Conservation (phyloP, 1,284 basidiomycete species). For the Taiwanofungus camphoratus region DNA sequence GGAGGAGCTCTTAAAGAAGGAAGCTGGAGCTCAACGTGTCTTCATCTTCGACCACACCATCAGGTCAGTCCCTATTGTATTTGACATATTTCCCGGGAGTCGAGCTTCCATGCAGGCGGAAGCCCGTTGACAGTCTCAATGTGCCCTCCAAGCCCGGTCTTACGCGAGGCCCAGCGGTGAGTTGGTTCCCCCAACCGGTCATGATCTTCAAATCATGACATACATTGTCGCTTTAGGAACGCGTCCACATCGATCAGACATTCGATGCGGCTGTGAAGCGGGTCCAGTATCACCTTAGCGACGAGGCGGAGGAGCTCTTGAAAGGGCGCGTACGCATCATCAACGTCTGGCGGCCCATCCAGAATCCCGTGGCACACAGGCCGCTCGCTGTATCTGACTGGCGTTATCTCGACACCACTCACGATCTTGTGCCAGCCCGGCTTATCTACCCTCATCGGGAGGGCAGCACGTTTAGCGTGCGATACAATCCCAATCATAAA, state of each 20-base stretch:
- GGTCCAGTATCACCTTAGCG: constrained; percentile 45
- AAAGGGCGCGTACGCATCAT: constrained; percentile 46
- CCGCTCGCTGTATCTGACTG: constrained; percentile 44
- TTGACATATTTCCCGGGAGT: no score
- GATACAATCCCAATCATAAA: constrained; percentile 31
- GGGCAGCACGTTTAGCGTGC: constrained; percentile 30
- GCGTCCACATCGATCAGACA: constrained; percentile 55
- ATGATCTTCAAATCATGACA: no score
- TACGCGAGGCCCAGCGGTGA: constrained; percentile 31
- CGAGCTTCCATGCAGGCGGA: no score
- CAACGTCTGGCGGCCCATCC: constrained; percentile 49
- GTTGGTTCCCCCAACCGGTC: no score
- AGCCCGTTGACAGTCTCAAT: constrained; percentile 14
- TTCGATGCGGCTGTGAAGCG: constrained; percentile 39
- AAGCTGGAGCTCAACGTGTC: constrained; percentile 36
- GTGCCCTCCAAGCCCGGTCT: constrained; percentile 6
- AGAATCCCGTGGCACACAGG: constrained; percentile 34
- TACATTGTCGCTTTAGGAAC: no score
- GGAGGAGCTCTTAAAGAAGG: constrained; percentile 36
- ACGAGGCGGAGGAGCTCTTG: constrained; percentile 38
- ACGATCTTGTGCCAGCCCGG: constrained; percentile 29
- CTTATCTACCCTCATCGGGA: constrained; percentile 28
- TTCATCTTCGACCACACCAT: constrained; percentile 44
- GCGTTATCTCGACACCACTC: constrained; percentile 29
- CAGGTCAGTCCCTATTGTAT: constrained; percentile 19